Base-by-base conservation (phyloP, 148 eudicot species). In the Euryodendron excelsum region DNA sequence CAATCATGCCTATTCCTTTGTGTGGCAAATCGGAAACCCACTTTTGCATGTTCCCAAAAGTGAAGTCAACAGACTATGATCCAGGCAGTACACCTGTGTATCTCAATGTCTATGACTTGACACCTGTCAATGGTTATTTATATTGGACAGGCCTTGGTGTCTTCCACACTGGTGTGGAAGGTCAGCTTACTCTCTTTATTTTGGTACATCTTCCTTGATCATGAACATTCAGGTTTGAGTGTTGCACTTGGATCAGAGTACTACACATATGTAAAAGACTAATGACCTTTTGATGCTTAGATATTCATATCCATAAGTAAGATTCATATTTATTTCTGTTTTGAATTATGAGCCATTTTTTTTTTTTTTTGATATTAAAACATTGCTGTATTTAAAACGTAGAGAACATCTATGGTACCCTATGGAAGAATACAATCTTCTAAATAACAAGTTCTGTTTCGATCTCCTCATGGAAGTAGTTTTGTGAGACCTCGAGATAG, bases 61-160 rank as follows among this genome's bases (percentile, higher is more conserved):
- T 86, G 56, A 83, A 93, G 73, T 90, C 91, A 47, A 82, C 82
- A 2, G 83, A 80, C 62, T 78, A 80, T 81, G 82, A 84, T 59
- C 85, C 86, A 25, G 91, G 88, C 63, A 79, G 81, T 52, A 77
- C 89, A 47, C 94, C 98, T 17, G 93, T 94, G 65, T 92, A 90
- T 80, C 90, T 94, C 63, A 94, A 94, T 79, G 98, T 94, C 30
- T 94, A 94, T 70, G 98, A 94, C 79, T 88, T 94, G 86, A 91
- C 98, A 62, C 91, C 91, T 13, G 33, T 80, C 47, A 94, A 94
- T 78, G 98, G 98, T 73, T 94, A 90, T 76, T 72, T 88, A 78
- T 94, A 90, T 78, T 94, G 98, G 98, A 96, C 96, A 18, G 98
- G 98, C 74, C 80, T 91, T 80, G 98, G 98, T 71, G 84, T 91